Evolutionary conservation across 495 filamentous ascomycete species (phyloP), one percentile per base, ranked within the genome.

Genomic region (Aspergillus leporis): DNA sequence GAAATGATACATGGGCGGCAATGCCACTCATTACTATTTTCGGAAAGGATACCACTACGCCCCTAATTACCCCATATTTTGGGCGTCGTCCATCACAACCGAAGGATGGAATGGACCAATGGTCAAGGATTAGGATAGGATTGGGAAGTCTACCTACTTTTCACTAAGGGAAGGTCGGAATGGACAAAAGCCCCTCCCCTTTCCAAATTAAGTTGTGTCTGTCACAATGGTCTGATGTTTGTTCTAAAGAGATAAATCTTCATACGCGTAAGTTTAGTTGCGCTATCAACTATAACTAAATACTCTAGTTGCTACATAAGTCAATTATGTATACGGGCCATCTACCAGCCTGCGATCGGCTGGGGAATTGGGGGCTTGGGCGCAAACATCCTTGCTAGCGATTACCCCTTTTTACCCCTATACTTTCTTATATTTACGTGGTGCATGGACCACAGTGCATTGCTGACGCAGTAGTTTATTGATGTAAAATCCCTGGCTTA

Each of bases 351-450:
- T 57, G 28, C 43, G 41, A 59, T 56, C 51, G 55, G 49, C 53
- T 60, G 34, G 41, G 51, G 56, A 56, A 31, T 19, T 53, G 49
- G 53, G 30, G 55, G 57, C 46, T 61, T 65, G 56, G 58, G 23
- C n/a, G 36, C 52, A 46, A 55, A 47, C 54, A 66, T 63, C 64
- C 64, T 56, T 63, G 64, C 54, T 59, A 58, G 50, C 28, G 54
- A 45, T 50, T 63, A 41, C 53, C 58, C 54, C 58, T 61, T 59
- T 58, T 56, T 48, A 45, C 48, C 56, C 52, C 21, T 57, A 43
- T 58, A 49, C 12, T 56, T 23, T 45, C 36, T 31, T 18, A 40
- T 63, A 34, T 40, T 21, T 43, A 22, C 22, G 38, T n/a, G 3
- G 5, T 21, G 34, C 38, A 48, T n/a, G 18, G 40, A 18, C 16